Conservation (phyloP, 129 eudicot genomes). For the Helianthus tuberosus region DNA sequence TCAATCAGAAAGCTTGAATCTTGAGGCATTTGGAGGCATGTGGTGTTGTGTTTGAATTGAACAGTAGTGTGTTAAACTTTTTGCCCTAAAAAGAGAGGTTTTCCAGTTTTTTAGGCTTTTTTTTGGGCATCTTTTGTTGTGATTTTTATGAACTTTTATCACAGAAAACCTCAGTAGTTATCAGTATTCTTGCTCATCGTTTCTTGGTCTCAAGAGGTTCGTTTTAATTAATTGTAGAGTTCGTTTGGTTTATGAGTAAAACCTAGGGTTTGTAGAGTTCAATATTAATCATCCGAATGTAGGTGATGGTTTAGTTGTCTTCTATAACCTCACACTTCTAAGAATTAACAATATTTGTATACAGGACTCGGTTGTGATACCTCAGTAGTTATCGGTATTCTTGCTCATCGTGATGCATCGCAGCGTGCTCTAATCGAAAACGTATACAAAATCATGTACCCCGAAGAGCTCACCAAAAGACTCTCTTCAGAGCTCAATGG, state of each 20-base stretch:
- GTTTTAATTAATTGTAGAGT: neutral
- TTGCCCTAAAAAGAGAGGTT: constrained; percentile 30
- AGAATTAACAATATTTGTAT: constrained; percentile 8
- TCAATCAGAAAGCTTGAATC: constrained; percentile 44
- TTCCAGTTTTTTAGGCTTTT: constrained; percentile 16
- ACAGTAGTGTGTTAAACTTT: constrained; percentile 52
- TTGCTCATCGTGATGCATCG: constrained; percentile 84
- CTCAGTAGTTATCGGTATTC: constrained; percentile 60
- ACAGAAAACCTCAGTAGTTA: too few relatives aligned
- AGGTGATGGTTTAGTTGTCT: neutral
- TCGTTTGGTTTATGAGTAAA: too few relatives aligned
- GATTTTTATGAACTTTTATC: neutral
- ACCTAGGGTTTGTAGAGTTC: too few relatives aligned
- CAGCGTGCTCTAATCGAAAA: constrained; percentile 79
- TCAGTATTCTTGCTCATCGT: too few relatives aligned
- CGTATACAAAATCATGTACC: constrained; percentile 62
- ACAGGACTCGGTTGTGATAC: constrained; percentile 94
- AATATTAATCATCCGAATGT: too few relatives aligned
- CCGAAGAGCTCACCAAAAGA: constrained; percentile 67
- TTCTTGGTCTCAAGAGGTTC: constrained; percentile 94
- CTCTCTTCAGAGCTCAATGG: constrained; percentile 77
- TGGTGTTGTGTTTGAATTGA: constrained; percentile 18
- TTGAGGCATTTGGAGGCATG: constrained; percentile 3
- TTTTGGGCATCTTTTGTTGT: constrained; percentile 35
- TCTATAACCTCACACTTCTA: neutral